These are phyloP conservation scores for Selenicereus undatus DNA, from an alignment of 148 eudicot genomes.

Conservation along the genomic window DNA sequence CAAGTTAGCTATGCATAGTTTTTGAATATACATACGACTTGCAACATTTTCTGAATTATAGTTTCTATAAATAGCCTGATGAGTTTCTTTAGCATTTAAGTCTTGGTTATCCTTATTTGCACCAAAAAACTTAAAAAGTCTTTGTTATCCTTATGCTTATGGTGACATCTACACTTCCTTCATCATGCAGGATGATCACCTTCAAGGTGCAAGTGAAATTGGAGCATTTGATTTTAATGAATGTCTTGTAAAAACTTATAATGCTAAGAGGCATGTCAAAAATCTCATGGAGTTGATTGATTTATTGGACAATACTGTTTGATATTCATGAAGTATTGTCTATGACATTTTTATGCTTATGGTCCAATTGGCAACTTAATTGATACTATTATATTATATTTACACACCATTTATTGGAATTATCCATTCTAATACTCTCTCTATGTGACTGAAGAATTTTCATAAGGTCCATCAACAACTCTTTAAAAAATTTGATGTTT, in stretches of 20 bases:
- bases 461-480: no score
- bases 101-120: not conserved
- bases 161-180: not conserved
- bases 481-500: no score
- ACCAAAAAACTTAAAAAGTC: not conserved
- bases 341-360: not conserved
- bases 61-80: not conserved
- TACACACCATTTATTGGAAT: no score
- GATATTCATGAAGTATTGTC: not conserved
- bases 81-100: not conserved
- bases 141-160: not conserved
- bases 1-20: not conserved
- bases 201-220: constrained; percentile 65
- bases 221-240: constrained; percentile 98
- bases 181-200: constrained; percentile 62
- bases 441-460: no score
- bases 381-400: no score
- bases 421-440: no score
- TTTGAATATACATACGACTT: not conserved
- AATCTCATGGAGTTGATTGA: not conserved
- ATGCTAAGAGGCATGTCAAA: constrained; percentile 52
- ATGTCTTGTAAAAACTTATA: constrained; percentile 80
- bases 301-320: not conserved
- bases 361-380: not conserved
- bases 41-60: not conserved